Evolutionary conservation across 1,284 basidiomycete genomes (phyloP).

Genomic region (Xanthoconium separans): DNA sequence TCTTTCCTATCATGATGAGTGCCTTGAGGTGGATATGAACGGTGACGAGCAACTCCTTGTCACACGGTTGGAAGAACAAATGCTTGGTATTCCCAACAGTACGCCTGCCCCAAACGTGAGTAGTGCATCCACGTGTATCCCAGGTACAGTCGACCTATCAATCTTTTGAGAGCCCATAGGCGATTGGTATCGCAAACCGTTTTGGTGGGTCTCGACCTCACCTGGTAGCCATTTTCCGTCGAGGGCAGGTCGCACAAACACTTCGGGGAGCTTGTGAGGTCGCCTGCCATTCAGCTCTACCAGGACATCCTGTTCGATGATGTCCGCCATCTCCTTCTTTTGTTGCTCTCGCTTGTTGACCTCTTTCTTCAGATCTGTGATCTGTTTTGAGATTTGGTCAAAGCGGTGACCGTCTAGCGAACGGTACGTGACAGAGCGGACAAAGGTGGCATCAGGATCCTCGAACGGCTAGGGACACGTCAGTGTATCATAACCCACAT

Average conservation of each 20-base stretch:
- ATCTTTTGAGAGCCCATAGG: constrained; percentile 88
- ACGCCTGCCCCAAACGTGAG: constrained; percentile 58
- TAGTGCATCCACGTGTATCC: not conserved
- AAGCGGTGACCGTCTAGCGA: constrained; percentile 90
- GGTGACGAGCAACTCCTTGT: constrained; percentile 93
- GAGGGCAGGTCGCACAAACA: constrained; percentile 90
- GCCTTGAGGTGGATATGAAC: constrained; percentile 93
- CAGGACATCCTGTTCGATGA: constrained; percentile 91
- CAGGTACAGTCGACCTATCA: constrained; percentile 47
- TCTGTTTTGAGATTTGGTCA: constrained; percentile 86
- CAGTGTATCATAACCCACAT: not conserved
- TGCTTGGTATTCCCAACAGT: constrained; percentile 98
- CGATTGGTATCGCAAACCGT: constrained; percentile 92
- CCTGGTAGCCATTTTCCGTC: constrained; percentile 93
- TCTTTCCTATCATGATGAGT: constrained; percentile 99
- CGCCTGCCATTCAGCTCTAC: constrained; percentile 85
- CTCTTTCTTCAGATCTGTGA: constrained; percentile 94
- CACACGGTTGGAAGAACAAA: constrained; percentile 98
- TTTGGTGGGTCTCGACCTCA: constrained; percentile 97
- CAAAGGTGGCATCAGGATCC: constrained; percentile 95
- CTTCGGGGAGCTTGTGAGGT: constrained; percentile 84
- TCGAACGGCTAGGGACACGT: constrained; percentile 80
- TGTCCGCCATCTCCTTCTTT: constrained; percentile 97
- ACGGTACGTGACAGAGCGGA: constrained; percentile 93
- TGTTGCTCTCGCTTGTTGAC: constrained; percentile 97